These are phyloP conservation scores for Candida sp. DNA, from an alignment of 1,139 yeast genomes.

Conservation along the genomic window DNA sequence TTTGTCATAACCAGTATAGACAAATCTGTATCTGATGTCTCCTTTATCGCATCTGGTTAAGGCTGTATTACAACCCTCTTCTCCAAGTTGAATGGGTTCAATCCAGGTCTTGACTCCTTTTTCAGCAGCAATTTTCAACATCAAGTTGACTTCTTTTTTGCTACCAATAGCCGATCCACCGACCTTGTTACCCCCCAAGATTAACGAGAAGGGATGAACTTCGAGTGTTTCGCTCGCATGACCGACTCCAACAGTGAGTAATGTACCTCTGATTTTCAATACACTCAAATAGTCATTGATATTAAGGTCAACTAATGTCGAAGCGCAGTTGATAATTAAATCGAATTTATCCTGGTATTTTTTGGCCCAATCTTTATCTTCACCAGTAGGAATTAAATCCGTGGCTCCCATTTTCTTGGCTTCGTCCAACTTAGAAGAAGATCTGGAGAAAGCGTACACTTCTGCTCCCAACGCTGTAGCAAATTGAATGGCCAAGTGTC, in stretches of 20 bases:
- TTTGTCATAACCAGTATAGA: constrained; percentile 47
- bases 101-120: constrained; percentile 56
- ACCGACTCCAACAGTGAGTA: constrained; percentile 54
- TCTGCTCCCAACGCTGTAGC: constrained; percentile 38
- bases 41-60: constrained; percentile 47
- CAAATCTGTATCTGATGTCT: constrained; percentile 49
- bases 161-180: constrained; percentile 47
- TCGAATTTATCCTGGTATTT: constrained; percentile 33
- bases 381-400: constrained; percentile 31
- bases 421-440: constrained; percentile 28
- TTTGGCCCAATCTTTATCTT: constrained; percentile 24
- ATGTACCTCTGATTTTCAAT: constrained; percentile 41
- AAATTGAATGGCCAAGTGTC: constrained; percentile 35
- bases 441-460: constrained; percentile 34
- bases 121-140: constrained; percentile 52
- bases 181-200: constrained; percentile 40
- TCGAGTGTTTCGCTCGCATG: constrained; percentile 19
- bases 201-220: constrained; percentile 22
- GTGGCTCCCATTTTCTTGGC: constrained; percentile 32
- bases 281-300: constrained; percentile 25
- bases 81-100: constrained; percentile 52
- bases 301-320: constrained; percentile 31
- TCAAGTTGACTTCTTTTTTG: constrained; percentile 51
- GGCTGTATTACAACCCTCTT: constrained; percentile 48
- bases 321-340: constrained; percentile 43